Base-by-base conservation (phyloP, 768 basidiomycete genomes). In the Tylopilus rubrobrunneus region DNA sequence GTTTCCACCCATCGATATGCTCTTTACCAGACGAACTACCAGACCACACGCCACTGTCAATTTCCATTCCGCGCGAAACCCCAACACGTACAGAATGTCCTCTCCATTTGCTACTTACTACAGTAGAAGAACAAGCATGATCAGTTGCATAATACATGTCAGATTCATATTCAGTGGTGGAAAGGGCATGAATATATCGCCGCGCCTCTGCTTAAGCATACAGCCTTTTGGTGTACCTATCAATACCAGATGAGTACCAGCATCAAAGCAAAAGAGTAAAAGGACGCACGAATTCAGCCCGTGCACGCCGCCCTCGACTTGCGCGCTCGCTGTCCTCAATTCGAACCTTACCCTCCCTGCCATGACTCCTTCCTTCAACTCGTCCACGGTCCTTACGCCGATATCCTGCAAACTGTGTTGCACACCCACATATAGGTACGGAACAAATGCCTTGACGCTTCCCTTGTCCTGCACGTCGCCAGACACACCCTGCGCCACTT, bases 391-490 rank as follows among this genome's bases (percentile, higher is more conserved):
- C 66, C 67, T 78, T 29, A 92, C 83, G 25, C 96, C 96, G 52
- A 94, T 79, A 60, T 99, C 96, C 76, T 99, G 96, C 58, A 98
- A 75, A 59, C 92, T 94, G 72, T 98, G 95, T 71, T 98, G 95
- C 37, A 93, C 76, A 5, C 91, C 91, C 4, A 81, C 79, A 52
- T 88, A 73, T 34, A 93, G 73, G 66, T 92, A 94, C 2, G 95
- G 96, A 48, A 98, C 67, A 72, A 98, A 98, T 49, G 89, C 87
- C 74, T 84, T 87, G 61, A 98, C 84, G 56, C 90, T 92, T 7
- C 97, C 97, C 78, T 97, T 98, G 73, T 99, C 96, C 71, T 92
- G 89, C 11, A 98, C 96, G 63, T 98, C 93, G 12, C 96, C 96
- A 12, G 90, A 89, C 9, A 99, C 96, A 56, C 93, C 93, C 70